Evolutionary conservation across 2,329 filamentous ascomycete genomes (phyloP).

Genomic region (Fusarium continuum): DNA sequence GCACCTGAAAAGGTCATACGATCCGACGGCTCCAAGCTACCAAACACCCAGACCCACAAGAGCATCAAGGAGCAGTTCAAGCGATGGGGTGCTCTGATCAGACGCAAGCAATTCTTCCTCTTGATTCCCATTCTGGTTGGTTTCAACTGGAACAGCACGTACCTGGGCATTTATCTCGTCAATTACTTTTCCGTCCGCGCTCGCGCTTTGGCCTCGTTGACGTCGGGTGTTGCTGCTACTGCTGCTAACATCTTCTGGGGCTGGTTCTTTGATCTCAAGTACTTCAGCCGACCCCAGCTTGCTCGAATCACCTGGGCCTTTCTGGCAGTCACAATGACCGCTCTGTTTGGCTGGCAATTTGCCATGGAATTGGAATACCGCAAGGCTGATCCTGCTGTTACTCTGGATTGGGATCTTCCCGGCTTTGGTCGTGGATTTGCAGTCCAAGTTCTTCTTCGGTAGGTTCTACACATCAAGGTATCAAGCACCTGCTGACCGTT

Average conservation of each 20-base stretch:
- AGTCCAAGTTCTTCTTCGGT: slow-evolving; percentile 58
- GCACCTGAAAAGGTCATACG: slow-evolving; percentile 39
- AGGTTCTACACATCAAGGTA: not conserved
- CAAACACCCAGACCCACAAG: slow-evolving; percentile 22
- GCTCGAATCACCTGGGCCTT: slow-evolving; percentile 55
- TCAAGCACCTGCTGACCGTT: not conserved
- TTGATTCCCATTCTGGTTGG: slow-evolving; percentile 59
- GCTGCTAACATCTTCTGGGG: slow-evolving; percentile 59
- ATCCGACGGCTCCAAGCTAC: slow-evolving; percentile 29
- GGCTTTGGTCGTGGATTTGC: slow-evolving; percentile 58
- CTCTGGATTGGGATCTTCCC: slow-evolving; percentile 56
- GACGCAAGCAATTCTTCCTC: slow-evolving; percentile 56
- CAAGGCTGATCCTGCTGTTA: slow-evolving; percentile 48
- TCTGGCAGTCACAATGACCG: slow-evolving; percentile 54
- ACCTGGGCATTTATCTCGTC: slow-evolving; percentile 62
- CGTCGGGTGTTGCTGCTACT: slow-evolving; percentile 56
- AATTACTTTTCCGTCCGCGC: slow-evolving; percentile 62
- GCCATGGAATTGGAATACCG: slow-evolving; percentile 58
- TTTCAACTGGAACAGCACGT: slow-evolving; percentile 61
- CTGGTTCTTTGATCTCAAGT: slow-evolving; percentile 58
- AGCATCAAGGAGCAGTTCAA: slow-evolving; percentile 23
- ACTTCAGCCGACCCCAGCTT: slow-evolving; percentile 52
- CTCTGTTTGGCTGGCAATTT: slow-evolving; percentile 58
- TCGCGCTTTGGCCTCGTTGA: slow-evolving; percentile 56
- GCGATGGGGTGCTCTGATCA: slow-evolving; percentile 49